Evolutionary conservation across 2,329 filamentous ascomycete species (phyloP).

Genomic region (Neopestalotiopsis rosae): DNA sequence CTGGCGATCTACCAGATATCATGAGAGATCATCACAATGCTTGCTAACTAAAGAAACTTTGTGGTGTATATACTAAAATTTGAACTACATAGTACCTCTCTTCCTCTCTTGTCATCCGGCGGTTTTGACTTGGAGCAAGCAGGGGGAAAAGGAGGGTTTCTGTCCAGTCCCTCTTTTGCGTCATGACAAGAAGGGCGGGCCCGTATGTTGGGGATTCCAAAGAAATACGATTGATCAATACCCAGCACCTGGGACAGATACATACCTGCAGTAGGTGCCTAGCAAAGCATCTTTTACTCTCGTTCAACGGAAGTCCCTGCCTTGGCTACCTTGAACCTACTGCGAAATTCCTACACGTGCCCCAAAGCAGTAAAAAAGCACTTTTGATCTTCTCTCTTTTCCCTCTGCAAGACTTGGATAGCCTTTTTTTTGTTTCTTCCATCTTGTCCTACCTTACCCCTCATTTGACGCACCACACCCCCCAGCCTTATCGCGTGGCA

Average conservation of each 20-base stretch:
- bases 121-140: too few species aligned
- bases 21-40: not conserved
- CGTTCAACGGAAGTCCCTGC: not conserved
- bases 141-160: too few species aligned
- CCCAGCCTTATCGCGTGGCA: constrained; percentile 17
- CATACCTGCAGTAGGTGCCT: too few species aligned
- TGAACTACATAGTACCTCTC: too few species aligned
- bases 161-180: too few species aligned
- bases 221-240: too few species aligned
- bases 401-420: not conserved
- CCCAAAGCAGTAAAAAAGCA: constrained; percentile 13
- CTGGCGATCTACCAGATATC: not conserved
- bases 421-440: not conserved
- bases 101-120: too few species aligned
- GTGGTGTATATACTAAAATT: too few species aligned
- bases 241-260: too few species aligned
- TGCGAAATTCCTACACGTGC: not conserved
- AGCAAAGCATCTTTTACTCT: not conserved
- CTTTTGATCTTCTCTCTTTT: not conserved
- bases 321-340: not conserved
- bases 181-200: too few species aligned
- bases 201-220: too few species aligned
- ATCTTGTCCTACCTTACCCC: not conserved
- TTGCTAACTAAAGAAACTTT: too few species aligned
- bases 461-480: constrained; percentile 7